These are phyloP conservation scores for Amylostereum areolatum DNA, from an alignment of 1,284 basidiomycete genomes.

Conservation along the genomic window DNA sequence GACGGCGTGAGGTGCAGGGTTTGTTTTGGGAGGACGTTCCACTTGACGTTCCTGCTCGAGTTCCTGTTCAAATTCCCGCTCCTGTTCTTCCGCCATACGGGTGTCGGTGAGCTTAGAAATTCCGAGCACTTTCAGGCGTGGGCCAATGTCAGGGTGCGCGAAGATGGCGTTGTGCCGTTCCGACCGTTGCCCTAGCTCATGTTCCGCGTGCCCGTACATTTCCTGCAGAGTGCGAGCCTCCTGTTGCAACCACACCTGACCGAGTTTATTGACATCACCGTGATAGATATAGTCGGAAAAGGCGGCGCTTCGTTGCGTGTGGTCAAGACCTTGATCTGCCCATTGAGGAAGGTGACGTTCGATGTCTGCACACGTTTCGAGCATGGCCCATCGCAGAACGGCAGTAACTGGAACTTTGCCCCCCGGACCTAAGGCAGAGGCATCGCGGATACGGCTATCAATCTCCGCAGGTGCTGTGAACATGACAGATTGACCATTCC, in stretches of 20 bases:
- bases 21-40: constrained; percentile 25
- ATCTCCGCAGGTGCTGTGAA: constrained; percentile 48
- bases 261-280: constrained; percentile 13
- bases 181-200: background rate
- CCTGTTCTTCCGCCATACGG: constrained; percentile 41
- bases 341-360: constrained; percentile 34
- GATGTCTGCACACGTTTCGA: constrained; percentile 39
- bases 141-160: constrained; percentile 18
- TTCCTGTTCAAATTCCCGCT: constrained; percentile 41
- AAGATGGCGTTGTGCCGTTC: background rate
- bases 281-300: background rate
- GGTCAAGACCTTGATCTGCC: constrained; percentile 43
- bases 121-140: constrained; percentile 24
- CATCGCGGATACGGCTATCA: constrained; percentile 31
- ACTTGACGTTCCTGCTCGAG: constrained; percentile 34
- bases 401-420: constrained; percentile 22
- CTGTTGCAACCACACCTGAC: constrained; percentile 28
- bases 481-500: constrained; percentile 41
- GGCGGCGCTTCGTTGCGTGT: constrained; percentile 25
- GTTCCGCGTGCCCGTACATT: background rate
- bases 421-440: constrained; percentile 10
- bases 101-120: constrained; percentile 11
- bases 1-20: constrained; percentile 19
- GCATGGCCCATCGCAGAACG: constrained; percentile 40
- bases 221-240: constrained; percentile 32